Conservation (phyloP, 2,329 filamentous ascomycete genomes). For the Aquanectria penicillioides region DNA sequence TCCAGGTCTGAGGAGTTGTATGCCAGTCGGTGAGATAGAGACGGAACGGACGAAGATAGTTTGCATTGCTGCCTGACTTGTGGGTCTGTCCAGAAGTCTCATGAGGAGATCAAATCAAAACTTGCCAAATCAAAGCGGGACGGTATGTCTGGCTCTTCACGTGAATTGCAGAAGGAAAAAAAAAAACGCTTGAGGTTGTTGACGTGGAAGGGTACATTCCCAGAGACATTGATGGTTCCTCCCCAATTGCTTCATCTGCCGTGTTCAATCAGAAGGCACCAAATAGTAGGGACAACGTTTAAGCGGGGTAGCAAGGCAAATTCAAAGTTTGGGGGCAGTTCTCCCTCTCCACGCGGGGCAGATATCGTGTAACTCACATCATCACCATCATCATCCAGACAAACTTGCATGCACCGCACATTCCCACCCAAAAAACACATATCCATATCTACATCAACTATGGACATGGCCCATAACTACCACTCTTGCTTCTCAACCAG, state of each 20-base stretch:
- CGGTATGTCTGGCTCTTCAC: too few relatives aligned
- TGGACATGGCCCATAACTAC: too few relatives aligned
- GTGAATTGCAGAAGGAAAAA: not conserved
- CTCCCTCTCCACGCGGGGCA: conserved; percentile 12
- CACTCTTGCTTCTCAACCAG: too few relatives aligned
- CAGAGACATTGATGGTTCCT: not conserved
- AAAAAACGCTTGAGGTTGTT: too few relatives aligned
- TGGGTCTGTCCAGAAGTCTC: not conserved
- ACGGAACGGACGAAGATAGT: conserved; percentile 1
- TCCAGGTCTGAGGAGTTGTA: not conserved
- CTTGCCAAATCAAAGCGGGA: too few relatives aligned
- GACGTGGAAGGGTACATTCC: not conserved
- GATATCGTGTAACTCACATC: not conserved
- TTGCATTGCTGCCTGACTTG: conserved; percentile 20
- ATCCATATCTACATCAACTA: too few relatives aligned
- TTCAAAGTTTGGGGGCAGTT: conserved; percentile 16
- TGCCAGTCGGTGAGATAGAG: conserved; percentile 2
- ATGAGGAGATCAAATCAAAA: not conserved
- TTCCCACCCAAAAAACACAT: too few relatives aligned
- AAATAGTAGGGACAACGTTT: not conserved
- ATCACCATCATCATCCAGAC: too few relatives aligned
- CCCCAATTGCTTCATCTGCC: not conserved
- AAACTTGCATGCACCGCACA: too few relatives aligned
- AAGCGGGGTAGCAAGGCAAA: conserved; percentile 9
- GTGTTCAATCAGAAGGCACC: too few relatives aligned